Evolutionary conservation across 768 basidiomycete species (phyloP), one percentile per base, ranked within the genome.

Genomic region (Pleurotus sapidus): DNA sequence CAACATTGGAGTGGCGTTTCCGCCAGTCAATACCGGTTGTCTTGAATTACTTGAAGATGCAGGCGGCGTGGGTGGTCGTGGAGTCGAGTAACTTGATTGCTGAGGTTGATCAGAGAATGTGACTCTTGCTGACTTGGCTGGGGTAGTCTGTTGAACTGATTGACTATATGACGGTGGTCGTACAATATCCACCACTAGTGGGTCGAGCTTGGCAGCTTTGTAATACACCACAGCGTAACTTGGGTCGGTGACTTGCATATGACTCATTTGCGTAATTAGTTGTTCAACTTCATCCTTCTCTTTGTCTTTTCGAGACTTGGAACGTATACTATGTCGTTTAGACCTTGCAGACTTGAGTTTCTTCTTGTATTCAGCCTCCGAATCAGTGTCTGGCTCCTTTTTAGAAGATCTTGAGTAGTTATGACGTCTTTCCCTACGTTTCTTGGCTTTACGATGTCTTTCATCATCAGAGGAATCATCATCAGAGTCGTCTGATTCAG

Each of bases 271-370:
- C 39, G 37, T 30, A 9, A 55, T 56, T 18, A 59, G 23, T 18
- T 47, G n/a, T 4, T 59, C 58, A n/a, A 56, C 46, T 12, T 56
- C 58, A 5, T 55, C 24, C 54, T 56, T 15, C 3, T 20, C 20
- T 3, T 20, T 20, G 43, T 55, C 23, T 3, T 20, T 20, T 1
- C 20, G 20, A 3, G 20, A 20, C 20, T 20, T 20, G 20, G 20
- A 20, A 20, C 20, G 20, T 20, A 20, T 20, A 20, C 20, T 20
- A 3, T 20, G 20, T 20, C 20, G 20, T 20, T 7, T 40, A 17
- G 20, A 42, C 18, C n/a, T 11, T 40, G 11, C 39, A 11, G 9
- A 11, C 39, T 38, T 18, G 12, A 24, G 25, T 5, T 51, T 43
- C 5, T 24, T 25, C 9, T 9, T 7, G 6, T 15, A 11, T 30